Percentiles rank a stretch among this genome's conserved stretches.
These are phyloP conservation scores for Candida broadrunensis DNA, from an alignment of 805 yeast species.

Conservation along the genomic window DNA sequence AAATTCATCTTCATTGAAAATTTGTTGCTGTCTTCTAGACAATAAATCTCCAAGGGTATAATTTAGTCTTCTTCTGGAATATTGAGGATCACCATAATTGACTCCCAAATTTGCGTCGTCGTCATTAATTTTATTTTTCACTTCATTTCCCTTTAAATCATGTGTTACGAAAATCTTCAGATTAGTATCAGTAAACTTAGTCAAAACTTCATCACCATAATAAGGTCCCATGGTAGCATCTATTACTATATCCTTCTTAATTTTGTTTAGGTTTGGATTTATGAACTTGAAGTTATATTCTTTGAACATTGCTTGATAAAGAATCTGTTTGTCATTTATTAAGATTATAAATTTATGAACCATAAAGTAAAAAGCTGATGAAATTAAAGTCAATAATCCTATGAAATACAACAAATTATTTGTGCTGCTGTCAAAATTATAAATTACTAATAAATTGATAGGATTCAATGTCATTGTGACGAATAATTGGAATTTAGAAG, in stretches of 20 bases:
- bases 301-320: conserved; percentile 56
- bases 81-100: not conserved
- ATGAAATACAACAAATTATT: conserved; percentile 30
- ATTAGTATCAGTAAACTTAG: conserved; percentile 24
- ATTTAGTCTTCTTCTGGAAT: conserved; percentile 1
- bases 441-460: conserved; percentile 40
- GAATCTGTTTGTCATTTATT: conserved; percentile 55
- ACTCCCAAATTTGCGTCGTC: not conserved
- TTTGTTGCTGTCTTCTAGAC: not conserved
- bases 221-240: conserved; percentile 50
- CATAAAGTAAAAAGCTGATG: conserved; percentile 31
- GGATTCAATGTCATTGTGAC: conserved; percentile 61
- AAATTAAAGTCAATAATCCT: conserved; percentile 18
- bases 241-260: conserved; percentile 56
- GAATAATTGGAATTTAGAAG: conserved; percentile 53
- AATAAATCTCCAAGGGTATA: not conserved
- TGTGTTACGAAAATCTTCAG: conserved; percentile 51
- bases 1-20: conserved; percentile 6
- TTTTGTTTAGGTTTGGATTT: conserved; percentile 50
- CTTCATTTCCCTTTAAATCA: conserved; percentile 36
- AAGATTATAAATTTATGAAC: conserved; percentile 46
- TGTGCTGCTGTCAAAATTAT: conserved; percentile 22
- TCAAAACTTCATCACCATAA: conserved; percentile 12
- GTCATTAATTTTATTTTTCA: conserved; percentile 1
- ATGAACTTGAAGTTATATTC: conserved; percentile 66